Evolutionary conservation across 108 stramenopile species (phyloP).

Genomic region (Seminavis robusta): DNA sequence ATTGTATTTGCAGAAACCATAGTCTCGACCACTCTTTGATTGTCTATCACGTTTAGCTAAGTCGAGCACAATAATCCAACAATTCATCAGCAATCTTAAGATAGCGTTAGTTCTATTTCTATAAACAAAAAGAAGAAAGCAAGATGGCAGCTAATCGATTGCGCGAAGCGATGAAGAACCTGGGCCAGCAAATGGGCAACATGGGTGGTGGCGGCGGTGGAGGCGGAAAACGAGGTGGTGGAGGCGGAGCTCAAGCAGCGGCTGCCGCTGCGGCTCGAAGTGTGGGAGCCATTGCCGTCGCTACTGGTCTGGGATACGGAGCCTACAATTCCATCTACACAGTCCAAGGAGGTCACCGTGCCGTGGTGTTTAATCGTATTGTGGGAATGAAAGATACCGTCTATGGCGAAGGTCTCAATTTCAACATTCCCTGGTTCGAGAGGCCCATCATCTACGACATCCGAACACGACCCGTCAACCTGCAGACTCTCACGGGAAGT

Average conservation of each 20-base stretch:
- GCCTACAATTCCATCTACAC: conserved; percentile 92
- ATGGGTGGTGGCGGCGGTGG: conserved; percentile 27
- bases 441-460: conserved; percentile 94
- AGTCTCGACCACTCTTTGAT: too few relatives aligned
- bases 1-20: too few relatives aligned
- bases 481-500: conserved; percentile 94
- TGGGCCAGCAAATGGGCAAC: conserved; percentile 76
- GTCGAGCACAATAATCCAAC: too few relatives aligned
- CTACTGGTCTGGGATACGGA: conserved; percentile 84
- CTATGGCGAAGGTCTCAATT: conserved; percentile 96
- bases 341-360: conserved; percentile 97
- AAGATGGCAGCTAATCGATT: conserved; percentile 72
- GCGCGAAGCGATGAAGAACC: conserved; percentile 72
- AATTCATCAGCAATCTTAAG: too few relatives aligned
- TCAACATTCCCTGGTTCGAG: conserved; percentile 99
- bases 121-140: too few relatives aligned
- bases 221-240: conserved; percentile 60
- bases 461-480: conserved; percentile 92
- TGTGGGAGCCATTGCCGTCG: conserved; percentile 62
- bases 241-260: conserved; percentile 61
- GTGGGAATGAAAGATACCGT: conserved; percentile 86
- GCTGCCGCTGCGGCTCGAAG: conserved; percentile 76
- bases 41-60: too few relatives aligned
- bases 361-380: conserved; percentile 95
- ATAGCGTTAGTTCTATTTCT: too few relatives aligned